Conservation (phyloP, 2,329 filamentous ascomycete genomes). For the Fusarium multiceps region DNA sequence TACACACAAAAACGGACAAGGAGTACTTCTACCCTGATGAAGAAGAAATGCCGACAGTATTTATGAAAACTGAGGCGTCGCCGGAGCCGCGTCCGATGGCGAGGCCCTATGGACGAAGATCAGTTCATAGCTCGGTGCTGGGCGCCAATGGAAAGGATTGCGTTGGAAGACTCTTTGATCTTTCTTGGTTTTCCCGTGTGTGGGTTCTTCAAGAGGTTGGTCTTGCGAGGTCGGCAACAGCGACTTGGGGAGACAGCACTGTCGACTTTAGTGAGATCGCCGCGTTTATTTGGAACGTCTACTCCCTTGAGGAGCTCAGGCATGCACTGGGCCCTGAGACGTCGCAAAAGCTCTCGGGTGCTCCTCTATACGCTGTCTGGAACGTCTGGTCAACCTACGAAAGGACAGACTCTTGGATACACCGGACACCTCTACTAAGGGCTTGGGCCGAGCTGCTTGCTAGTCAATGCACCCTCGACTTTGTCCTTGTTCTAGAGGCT, state of each 20-base stretch:
- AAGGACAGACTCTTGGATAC: slow-evolving; percentile 7
- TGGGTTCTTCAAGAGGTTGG: slow-evolving; percentile 18
- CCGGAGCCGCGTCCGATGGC: not conserved
- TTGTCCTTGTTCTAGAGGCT: slow-evolving; percentile 17
- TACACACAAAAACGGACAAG: slow-evolving; percentile 1
- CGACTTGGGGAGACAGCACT: slow-evolving; percentile 3
- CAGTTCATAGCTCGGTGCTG: not conserved
- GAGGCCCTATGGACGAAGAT: not conserved
- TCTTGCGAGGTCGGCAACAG: not conserved
- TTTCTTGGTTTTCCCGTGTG: slow-evolving; percentile 14
- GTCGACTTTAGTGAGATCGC: slow-evolving; percentile 16
- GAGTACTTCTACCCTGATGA: not conserved
- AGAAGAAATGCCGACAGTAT: not conserved
- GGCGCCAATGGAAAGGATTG: not conserved
- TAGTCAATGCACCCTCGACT: slow-evolving; percentile 1
- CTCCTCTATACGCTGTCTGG: slow-evolving; percentile 13
- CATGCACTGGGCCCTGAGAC: not conserved
- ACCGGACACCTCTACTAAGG: not conserved
- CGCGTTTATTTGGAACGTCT: slow-evolving; percentile 9
- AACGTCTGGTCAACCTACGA: slow-evolving; percentile 20
- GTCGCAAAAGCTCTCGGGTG: not conserved
- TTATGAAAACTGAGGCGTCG: not conserved
- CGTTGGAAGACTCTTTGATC: not conserved
- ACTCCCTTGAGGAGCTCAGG: not conserved
- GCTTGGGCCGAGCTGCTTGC: not conserved